Evolutionary conservation across 306 rosid genomes (phyloP).

Genomic region (Citrullus amarus): DNA sequence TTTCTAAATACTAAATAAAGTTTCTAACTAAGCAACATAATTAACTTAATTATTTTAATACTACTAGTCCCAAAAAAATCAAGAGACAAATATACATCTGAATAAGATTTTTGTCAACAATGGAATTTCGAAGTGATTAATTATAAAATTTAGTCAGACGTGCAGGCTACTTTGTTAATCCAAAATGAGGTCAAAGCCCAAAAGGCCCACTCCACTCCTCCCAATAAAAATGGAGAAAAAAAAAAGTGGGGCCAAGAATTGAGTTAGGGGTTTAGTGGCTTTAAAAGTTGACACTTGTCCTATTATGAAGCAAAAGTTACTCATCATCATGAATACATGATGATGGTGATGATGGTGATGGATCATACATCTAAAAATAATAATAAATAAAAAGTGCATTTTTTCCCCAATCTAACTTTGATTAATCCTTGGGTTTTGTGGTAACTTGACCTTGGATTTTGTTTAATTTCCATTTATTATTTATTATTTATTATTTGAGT

Average conservation of each 20-base stretch:
- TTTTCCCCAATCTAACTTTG: not conserved
- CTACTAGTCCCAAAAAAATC: not conserved
- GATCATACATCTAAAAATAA: not conserved
- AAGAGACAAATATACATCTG: not conserved
- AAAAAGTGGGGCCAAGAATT: slow-evolving; percentile 8
- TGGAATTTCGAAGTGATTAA: not conserved
- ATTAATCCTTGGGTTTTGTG: not conserved
- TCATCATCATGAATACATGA: slow-evolving; percentile 15
- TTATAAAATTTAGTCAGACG: slow-evolving; percentile 11
- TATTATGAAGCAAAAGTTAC: slow-evolving; percentile 12
- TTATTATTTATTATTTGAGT: not conserved
- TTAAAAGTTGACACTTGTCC: slow-evolving; percentile 27
- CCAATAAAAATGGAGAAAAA: not conserved
- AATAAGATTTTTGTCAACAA: not conserved
- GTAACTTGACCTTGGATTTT: not conserved
- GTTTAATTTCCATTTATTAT: not conserved
- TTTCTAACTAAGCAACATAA: not conserved
- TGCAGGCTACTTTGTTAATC: slow-evolving; percentile 18
- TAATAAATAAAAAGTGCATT: not conserved
- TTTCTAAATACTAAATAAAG: too few species aligned
- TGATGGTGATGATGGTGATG: slow-evolving; percentile 6
- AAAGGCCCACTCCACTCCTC: slow-evolving; percentile 10
- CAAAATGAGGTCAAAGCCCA: slow-evolving; percentile 23
- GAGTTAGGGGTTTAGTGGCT: slow-evolving; percentile 13
- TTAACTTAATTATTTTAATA: not conserved